Conservation (phyloP, 108 stramenopile genomes). For the Nannochloropsis oceanica region DNA sequence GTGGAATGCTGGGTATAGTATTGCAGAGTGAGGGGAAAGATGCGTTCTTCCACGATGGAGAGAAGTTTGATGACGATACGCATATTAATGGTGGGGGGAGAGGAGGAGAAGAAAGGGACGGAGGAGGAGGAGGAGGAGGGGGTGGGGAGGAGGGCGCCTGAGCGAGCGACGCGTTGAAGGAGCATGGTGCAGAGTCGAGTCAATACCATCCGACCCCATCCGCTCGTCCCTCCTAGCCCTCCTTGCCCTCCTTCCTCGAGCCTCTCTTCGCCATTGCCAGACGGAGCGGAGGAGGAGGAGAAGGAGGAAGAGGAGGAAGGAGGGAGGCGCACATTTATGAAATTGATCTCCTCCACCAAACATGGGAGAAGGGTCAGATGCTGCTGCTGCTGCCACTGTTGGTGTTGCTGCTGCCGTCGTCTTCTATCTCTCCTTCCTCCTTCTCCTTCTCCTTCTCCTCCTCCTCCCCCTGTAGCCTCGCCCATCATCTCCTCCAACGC, state of each 20-base stretch:
- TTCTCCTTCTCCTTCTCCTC: neutral
- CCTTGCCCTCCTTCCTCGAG: too few relatives aligned
- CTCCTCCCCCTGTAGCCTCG: neutral
- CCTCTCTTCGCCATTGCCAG: too few relatives aligned
- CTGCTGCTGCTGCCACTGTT: neutral
- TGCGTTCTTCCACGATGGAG: neutral
- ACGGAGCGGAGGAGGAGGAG: neutral
- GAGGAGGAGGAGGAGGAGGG: neutral
- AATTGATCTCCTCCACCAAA: neutral
- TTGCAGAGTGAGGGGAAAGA: neutral
- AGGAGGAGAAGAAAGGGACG: neutral
- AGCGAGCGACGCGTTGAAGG: neutral
- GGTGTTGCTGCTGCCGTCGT: neutral
- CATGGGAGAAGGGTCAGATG: neutral
- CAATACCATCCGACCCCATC: neutral
- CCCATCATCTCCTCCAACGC: neutral
- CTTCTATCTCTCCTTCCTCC: neutral
- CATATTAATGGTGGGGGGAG: neutral
- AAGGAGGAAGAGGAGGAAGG: neutral
- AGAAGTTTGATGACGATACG: neutral
- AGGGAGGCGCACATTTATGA: neutral
- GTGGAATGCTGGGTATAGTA: neutral
- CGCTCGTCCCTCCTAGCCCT: neutral
- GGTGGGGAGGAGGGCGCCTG: neutral
- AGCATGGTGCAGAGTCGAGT: neutral